Percentiles rank a stretch among this genome's conserved stretches.
Evolutionary conservation across 2,329 filamentous ascomycete species (phyloP).

Genomic region (Nannizzia gypsea): DNA sequence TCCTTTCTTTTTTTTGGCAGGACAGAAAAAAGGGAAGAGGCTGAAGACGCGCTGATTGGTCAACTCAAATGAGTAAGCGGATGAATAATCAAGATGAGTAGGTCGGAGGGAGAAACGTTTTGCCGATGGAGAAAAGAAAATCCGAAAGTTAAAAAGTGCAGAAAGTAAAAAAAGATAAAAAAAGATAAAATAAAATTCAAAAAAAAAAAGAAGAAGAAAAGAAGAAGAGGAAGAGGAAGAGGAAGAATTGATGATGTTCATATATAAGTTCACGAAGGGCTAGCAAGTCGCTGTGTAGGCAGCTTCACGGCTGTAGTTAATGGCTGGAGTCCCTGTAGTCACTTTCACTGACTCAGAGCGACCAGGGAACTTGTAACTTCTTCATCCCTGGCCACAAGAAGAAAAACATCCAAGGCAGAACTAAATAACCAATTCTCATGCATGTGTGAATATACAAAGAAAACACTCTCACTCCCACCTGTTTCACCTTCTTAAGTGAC

Average conservation of each 20-base stretch:
- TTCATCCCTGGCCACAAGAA: too few relatives aligned
- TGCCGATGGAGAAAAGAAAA: background rate
- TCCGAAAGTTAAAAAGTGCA: background rate
- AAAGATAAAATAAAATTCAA: background rate
- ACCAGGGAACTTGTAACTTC: too few relatives aligned
- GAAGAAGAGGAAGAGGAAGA: background rate
- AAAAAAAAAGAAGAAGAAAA: background rate
- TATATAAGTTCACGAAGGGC: background rate
- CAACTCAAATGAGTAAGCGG: conserved; percentile 20
- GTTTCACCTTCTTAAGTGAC: too few relatives aligned
- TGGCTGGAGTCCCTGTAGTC: too few relatives aligned
- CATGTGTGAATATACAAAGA: too few relatives aligned
- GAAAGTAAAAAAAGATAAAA: background rate
- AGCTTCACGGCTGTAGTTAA: too few relatives aligned
- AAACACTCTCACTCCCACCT: too few relatives aligned
- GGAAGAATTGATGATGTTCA: background rate
- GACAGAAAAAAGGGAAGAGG: conserved; percentile 24
- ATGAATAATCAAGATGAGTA: background rate
- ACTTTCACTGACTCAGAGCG: too few relatives aligned
- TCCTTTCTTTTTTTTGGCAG: conserved; percentile 12
- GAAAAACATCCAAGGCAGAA: too few relatives aligned
- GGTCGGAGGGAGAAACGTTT: conserved; percentile 4
- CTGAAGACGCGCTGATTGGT: conserved; percentile 28
- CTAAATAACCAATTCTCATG: too few relatives aligned
- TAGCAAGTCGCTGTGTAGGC: background rate